Conservation (phyloP, 2,329 filamentous ascomycete genomes). For the Blumeriella jaapii region DNA sequence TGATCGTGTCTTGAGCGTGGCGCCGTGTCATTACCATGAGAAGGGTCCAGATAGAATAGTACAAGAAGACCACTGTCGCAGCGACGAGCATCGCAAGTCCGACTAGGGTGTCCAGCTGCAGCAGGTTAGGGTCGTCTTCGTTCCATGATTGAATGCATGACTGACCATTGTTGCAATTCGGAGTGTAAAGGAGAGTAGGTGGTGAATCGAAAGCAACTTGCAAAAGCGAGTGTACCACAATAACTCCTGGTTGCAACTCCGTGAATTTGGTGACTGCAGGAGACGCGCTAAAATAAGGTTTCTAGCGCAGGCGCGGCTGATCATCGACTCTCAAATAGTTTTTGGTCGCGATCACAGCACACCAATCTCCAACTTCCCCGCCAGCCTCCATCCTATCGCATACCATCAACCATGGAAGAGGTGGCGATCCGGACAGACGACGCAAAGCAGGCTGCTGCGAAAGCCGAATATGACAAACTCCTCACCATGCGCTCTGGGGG, state of each 20-base stretch:
- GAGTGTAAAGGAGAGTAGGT: conserved; percentile 21
- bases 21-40: conserved; percentile 60
- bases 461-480: conserved; percentile 88
- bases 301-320: too few species aligned
- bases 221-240: too few species aligned
- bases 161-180: conserved; percentile 27
- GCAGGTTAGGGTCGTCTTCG: conserved; percentile 10
- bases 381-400: too few species aligned
- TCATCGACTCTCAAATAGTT: too few species aligned
- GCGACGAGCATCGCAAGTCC: conserved; percentile 66
- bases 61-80: conserved; percentile 65
- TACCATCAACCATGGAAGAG: conserved; percentile 14
- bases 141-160: background rate
- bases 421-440: conserved; percentile 47
- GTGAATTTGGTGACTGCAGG: too few species aligned
- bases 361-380: too few species aligned
- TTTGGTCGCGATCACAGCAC: too few species aligned
- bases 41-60: conserved; percentile 97
- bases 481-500: conserved; percentile 88
- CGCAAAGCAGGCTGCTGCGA: conserved; percentile 77
- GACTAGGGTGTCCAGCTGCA: conserved; percentile 78
- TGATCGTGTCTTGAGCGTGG: background rate
- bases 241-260: too few species aligned
- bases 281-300: too few species aligned
- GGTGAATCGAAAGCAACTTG: conserved; percentile 13